A percentile compares a stretch with the other conserved stretches of the same genome.
Evolutionary conservation across 805 yeast genomes (phyloP).

Genomic region (Ascoidea rubescens): DNA sequence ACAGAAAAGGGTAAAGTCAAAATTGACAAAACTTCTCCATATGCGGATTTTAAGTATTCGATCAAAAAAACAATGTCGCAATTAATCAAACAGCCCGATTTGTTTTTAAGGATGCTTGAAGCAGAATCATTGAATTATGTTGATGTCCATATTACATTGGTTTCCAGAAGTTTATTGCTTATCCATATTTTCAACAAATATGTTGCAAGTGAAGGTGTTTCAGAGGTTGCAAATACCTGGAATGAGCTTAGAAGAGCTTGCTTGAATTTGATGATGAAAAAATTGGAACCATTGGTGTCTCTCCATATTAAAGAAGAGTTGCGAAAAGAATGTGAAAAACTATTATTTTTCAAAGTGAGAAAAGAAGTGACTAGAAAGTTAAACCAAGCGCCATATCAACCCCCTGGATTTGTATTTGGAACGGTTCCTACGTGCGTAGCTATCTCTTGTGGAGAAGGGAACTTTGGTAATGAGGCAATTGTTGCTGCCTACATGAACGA

Average conservation of each 20-base stretch:
- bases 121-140: constrained; percentile 76
- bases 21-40: constrained; percentile 70
- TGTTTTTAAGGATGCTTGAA: constrained; percentile 77
- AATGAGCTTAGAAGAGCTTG: constrained; percentile 57
- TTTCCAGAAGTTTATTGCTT: constrained; percentile 14
- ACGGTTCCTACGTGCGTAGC: constrained; percentile 78
- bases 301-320: constrained; percentile 74
- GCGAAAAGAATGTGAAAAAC: constrained; percentile 59
- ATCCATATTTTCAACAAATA: constrained; percentile 37
- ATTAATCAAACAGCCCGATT: constrained; percentile 61
- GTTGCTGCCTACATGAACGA: constrained; percentile 71
- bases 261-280: constrained; percentile 52
- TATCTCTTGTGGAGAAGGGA: constrained; percentile 78
- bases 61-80: constrained; percentile 68
- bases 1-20: constrained; percentile 75
- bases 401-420: constrained; percentile 63
- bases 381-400: constrained; percentile 90
- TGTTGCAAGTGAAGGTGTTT: constrained; percentile 64
- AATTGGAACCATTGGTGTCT: constrained; percentile 51
- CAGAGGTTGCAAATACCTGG: constrained; percentile 71
- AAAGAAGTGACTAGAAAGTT: constrained; percentile 52
- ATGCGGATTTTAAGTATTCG: constrained; percentile 85
- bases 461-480: constrained; percentile 67
- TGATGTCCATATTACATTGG: constrained; percentile 27
- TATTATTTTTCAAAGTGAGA: constrained; percentile 58